Evolutionary conservation across 768 basidiomycete genomes (phyloP).

Genomic region (Suillus sp.): DNA sequence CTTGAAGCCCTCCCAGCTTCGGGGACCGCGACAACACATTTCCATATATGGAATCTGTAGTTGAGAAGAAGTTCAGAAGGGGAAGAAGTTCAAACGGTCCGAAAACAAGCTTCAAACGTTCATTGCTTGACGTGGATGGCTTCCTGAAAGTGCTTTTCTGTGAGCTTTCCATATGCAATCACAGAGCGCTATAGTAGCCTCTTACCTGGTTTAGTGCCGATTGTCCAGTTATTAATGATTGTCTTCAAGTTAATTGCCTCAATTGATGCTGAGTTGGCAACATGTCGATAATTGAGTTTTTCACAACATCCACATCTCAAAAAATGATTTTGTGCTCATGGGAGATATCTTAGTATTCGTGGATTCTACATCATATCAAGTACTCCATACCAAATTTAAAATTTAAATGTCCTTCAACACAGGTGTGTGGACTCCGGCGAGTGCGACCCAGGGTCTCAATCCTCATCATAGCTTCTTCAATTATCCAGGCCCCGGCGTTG

Average conservation of each 20-base stretch:
- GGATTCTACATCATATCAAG: not conserved
- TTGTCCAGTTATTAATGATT: not conserved
- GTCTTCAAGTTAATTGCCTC: not conserved
- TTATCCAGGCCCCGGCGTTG: not conserved
- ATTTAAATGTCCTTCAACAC: not conserved
- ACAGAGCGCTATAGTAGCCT: not conserved
- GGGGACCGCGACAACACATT: slow-evolving; percentile 8
- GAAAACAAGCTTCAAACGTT: not conserved
- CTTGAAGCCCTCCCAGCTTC: too few relatives aligned
- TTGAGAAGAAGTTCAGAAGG: slow-evolving; percentile 15
- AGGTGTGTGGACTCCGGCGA: not conserved
- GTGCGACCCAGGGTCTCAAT: not conserved
- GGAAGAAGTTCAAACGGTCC: slow-evolving; percentile 2
- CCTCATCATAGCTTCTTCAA: not conserved
- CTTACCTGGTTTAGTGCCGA: not conserved
- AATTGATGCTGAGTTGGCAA: not conserved
- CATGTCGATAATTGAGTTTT: not conserved
- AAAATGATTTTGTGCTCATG: not conserved
- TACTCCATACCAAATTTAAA: not conserved
- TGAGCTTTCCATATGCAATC: not conserved
- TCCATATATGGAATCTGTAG: slow-evolving; percentile 34
- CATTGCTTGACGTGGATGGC: not conserved
- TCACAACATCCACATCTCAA: not conserved
- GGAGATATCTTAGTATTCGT: not conserved
- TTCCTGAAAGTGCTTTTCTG: not conserved